These are phyloP conservation scores for Thelephora ganbajun DNA, from an alignment of 768 basidiomycete species.

Conservation along the genomic window DNA sequence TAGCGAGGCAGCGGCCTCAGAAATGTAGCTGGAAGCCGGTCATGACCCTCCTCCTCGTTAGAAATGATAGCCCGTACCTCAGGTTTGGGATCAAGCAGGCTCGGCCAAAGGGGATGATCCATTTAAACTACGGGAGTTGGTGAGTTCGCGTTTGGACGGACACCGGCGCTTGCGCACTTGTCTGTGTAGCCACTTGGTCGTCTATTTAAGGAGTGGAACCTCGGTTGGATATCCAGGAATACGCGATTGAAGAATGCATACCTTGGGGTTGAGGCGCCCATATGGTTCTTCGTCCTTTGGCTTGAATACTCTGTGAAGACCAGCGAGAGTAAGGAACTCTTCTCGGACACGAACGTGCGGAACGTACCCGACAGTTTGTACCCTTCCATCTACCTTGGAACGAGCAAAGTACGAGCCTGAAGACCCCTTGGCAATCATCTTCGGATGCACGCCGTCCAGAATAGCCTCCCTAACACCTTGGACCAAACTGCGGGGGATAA, in stretches of 20 bases:
- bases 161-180: constrained; percentile 19
- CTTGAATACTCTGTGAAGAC: constrained; percentile 60
- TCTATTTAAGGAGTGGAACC: constrained; percentile 25
- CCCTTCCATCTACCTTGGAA: constrained; percentile 57
- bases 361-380: constrained; percentile 71
- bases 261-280: constrained; percentile 79
- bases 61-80: constrained; percentile 30
- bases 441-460: constrained; percentile 68
- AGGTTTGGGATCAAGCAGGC: constrained; percentile 83
- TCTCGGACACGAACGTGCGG: not conserved
- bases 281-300: constrained; percentile 89
- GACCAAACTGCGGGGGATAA: constrained; percentile 30
- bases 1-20: constrained; percentile 79
- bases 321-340: not conserved
- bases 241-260: constrained; percentile 9
- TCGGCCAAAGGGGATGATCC: constrained; percentile 84
- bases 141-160: not conserved
- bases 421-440: constrained; percentile 83
- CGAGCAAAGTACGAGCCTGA: constrained; percentile 90
- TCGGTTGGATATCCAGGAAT: constrained; percentile 3
- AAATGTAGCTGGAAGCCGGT: constrained; percentile 49
- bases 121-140: constrained; percentile 33
- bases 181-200: constrained; percentile 82
- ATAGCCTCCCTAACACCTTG: constrained; percentile 59
- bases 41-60: too few species aligned